These are phyloP conservation scores for Rheum nobile DNA, from an alignment of 148 eudicot species.

Conservation along the genomic window DNA sequence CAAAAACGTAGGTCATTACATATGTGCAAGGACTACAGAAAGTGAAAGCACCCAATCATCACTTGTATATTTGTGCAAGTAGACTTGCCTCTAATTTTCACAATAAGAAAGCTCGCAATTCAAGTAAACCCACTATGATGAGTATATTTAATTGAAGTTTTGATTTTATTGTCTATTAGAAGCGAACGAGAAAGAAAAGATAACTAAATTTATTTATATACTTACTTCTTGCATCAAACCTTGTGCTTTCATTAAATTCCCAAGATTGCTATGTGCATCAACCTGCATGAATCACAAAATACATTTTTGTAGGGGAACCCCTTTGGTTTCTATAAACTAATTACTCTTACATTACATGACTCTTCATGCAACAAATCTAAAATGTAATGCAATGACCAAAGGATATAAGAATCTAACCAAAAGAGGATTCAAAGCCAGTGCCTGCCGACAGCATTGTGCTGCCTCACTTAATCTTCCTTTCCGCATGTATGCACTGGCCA, in stretches of 20 bases:
- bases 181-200: constrained; percentile 1
- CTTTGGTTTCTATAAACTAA: neutral
- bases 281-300: constrained; percentile 31
- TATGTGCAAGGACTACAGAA: neutral
- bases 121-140: neutral
- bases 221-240: constrained; percentile 85
- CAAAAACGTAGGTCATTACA: neutral
- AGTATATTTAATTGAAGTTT: neutral
- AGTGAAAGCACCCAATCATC: neutral
- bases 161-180: neutral
- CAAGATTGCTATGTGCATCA: constrained; percentile 97
- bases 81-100: constrained; percentile 1
- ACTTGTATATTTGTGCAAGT: no score
- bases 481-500: constrained; percentile 95
- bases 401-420: constrained; percentile 23
- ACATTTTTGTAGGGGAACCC: neutral
- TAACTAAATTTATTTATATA: constrained; percentile 4
- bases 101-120: neutral
- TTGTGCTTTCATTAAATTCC: constrained; percentile 96
- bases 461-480: constrained; percentile 91
- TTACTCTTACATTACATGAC: neutral
- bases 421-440: constrained; percentile 75
- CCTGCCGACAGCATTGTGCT: constrained; percentile 94
- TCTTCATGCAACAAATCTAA: neutral
- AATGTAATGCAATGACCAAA: neutral